Base-by-base conservation (phyloP, 257 asterid species). In the Cordia subcordata region DNA sequence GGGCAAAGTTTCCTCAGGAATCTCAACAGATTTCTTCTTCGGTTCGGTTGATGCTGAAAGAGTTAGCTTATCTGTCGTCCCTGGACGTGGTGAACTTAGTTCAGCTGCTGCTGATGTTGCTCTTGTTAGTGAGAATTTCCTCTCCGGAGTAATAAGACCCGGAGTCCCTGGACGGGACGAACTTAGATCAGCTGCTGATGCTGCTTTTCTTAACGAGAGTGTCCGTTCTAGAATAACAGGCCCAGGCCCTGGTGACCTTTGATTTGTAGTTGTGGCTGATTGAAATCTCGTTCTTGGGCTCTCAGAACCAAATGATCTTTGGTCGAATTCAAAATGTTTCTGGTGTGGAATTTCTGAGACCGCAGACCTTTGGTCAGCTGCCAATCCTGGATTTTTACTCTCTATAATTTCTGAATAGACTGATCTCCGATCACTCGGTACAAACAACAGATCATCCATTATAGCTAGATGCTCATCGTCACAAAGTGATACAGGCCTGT, bases 351-450 rank as follows among this genome's bases (percentile, higher is more conserved):
- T 81, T 68, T 87, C 94, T 0, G 96, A 87, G 37, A 72, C 70
- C 53, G 80, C 88, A 8, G 94, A 73, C 68, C 94, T 71, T 57
- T 64, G 23, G 71, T 87, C 96, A 50, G 66, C 63, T 11, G 53
- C 76, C 13, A 71, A 42, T 9, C 55, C 72, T 8, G 74, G 20
- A 42, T 60, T 62, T 55, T 62, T 77, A 69, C 73, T 73, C 53
- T 79, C 91, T 23, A 87, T 77, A 63, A 87, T 80, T 32, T 87
- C 94, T 1, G 94, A 89, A 51, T 84, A 84, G 60, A 81, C 83
- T 1, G 92, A 82, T 57, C 89, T 77, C 22, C 73, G 73, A 52
- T 86, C 96, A 49, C 77, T 70, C 1, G 84, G 83, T 32, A 59
- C 77, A 5, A 69, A 75, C 72, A 89, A 84, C 14, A 86, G 74